Conservation (phyloP, 1,284 basidiomycete genomes). For the Sanghuangporus weigelae region DNA sequence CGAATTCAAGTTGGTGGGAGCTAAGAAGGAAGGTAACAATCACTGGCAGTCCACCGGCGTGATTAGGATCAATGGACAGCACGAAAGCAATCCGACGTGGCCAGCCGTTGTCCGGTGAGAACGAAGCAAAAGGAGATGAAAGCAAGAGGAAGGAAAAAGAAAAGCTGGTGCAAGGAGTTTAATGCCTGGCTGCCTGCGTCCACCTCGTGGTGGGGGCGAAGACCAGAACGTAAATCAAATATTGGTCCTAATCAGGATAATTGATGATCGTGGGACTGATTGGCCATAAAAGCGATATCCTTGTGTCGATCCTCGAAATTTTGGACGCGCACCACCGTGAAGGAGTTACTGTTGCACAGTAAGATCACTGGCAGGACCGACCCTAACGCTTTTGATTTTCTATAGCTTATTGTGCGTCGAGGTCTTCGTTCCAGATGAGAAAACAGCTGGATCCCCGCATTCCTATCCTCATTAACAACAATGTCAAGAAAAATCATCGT, state of each 20-base stretch:
- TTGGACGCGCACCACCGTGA: neutral
- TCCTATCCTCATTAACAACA: constrained; percentile 88
- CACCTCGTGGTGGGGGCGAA: neutral
- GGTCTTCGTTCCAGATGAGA: constrained; percentile 44
- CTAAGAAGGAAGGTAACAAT: neutral
- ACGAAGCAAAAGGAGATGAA: neutral
- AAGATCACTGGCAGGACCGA: no score
- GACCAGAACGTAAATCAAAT: neutral
- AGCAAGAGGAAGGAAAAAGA: neutral
- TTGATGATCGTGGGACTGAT: neutral
- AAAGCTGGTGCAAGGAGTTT: neutral
- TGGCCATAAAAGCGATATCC: neutral
- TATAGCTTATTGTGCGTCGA: neutral
- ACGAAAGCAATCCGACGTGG: neutral
- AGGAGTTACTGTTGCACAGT: neutral
- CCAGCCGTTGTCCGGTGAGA: neutral
- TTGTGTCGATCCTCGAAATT: neutral
- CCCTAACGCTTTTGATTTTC: neutral
- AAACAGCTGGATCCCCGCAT: constrained; percentile 91
- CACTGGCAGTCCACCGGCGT: neutral
- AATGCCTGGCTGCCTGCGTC: neutral
- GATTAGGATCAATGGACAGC: neutral
- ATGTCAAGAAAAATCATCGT: constrained; percentile 89
- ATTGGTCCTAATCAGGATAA: neutral
- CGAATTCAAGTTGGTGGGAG: neutral